A percentile compares a stretch with the other conserved stretches of the same genome.
phyloP scores from a whole-genome alignment of 1,284 basidiomycete species.

The Pseudozyma pruni region DNA sequence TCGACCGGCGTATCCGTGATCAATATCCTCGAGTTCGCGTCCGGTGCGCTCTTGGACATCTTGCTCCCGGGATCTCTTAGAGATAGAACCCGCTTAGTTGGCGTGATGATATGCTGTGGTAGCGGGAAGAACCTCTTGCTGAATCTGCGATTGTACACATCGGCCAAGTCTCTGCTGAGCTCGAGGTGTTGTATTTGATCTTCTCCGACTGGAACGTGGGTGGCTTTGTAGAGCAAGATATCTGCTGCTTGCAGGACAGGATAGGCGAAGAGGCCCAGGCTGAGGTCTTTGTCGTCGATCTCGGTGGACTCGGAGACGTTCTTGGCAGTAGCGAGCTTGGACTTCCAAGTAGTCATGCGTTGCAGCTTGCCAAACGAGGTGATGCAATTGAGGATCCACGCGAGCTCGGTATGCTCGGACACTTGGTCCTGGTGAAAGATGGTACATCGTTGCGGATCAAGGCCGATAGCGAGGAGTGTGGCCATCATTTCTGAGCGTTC shows the following conservation, averaged over 20 bases:
- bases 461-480: constrained; percentile 82
- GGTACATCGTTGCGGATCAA: constrained; percentile 80
- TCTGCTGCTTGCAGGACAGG: constrained; percentile 94
- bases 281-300: constrained; percentile 82
- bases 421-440: constrained; percentile 93
- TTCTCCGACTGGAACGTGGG: constrained; percentile 93
- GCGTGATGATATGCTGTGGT: constrained; percentile 79
- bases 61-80: constrained; percentile 85
- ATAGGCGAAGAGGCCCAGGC: constrained; percentile 88
- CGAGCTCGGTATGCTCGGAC: constrained; percentile 84
- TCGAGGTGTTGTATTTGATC: constrained; percentile 95
- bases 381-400: constrained; percentile 88
- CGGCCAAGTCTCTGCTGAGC: constrained; percentile 83
- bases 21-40: constrained; percentile 82
- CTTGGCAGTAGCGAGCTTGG: constrained; percentile 78
- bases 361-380: constrained; percentile 83
- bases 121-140: constrained; percentile 75
- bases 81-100: constrained; percentile 76
- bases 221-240: constrained; percentile 87
- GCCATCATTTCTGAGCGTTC: constrained; percentile 81
- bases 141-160: constrained; percentile 79
- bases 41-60: constrained; percentile 93
- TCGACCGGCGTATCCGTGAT: constrained; percentile 79
- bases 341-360: constrained; percentile 97
- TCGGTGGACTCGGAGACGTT: constrained; percentile 76